Evolutionary conservation across 2,329 filamentous ascomycete genomes (phyloP), one percentile per base, ranked within the genome.

Genomic region (Bertia moriformis): DNA sequence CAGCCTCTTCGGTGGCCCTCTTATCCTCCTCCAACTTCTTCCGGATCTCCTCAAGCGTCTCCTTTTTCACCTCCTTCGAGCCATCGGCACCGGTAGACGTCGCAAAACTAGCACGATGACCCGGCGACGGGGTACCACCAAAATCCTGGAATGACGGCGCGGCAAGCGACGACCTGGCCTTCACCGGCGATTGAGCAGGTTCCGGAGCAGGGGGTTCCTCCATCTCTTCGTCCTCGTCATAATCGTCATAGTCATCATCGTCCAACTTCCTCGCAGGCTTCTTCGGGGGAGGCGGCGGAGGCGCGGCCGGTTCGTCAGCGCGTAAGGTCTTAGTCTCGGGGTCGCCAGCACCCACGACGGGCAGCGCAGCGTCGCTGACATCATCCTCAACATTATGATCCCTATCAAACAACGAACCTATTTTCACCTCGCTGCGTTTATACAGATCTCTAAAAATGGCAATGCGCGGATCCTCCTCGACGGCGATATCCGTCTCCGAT

Each of bases 21-120:
- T 91, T 91, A 48, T 86, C 85, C 53, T 93, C 84, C 58, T 96
- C 88, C 45, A 96, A 62, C 58, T 88, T 85, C 61, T 93, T 93
- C 52, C 91, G 84, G 57, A 86, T 83, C 65, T 94, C 84, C 54
- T 94, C 87, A 4, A 80, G 78, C 18, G 78, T 73, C 56, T 85
- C 86, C 40, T 74, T 65, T 59, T 73, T 63, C 55, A 75, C 46
- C 46, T 66, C 68, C 50, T 73, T 54, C 46, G 66, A 66, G 24
- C 60, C 59, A 5, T 49, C 52, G 37, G 30, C n/a, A 38, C 66
- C 65, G 39, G 63, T 62, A 45, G 70, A 72, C 38, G 66, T 51
- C 48, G 73, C 75, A 32, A 69, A 62, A 41, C 61, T 56, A 18
- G 67, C 66, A 47, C 71, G 78, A 40, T 72, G 75, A 45, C 66